Conservation (phyloP, 768 basidiomycete species). For the Pleurotus giganteus region DNA sequence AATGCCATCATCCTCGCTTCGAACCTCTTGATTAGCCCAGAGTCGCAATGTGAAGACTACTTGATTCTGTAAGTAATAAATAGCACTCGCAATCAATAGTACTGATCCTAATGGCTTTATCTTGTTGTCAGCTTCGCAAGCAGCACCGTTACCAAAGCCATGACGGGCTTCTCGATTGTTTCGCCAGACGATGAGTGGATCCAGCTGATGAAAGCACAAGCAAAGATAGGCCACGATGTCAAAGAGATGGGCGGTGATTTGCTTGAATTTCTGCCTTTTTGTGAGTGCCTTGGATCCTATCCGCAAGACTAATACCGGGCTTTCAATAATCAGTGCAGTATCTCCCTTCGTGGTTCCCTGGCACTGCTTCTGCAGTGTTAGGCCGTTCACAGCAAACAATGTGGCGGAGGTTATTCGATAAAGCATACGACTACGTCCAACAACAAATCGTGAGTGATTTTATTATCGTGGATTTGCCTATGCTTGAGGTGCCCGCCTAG, state of each 20-base stretch:
- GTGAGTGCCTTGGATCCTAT: constrained; percentile 18
- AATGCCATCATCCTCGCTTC: constrained; percentile 40
- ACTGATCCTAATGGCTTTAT: too few species aligned
- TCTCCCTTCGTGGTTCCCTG: constrained; percentile 50
- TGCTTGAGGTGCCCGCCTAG: too few species aligned
- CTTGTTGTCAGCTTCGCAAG: constrained; percentile 44
- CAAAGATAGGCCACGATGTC: background rate
- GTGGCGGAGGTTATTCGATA: too few species aligned
- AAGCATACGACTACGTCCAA: too few species aligned
- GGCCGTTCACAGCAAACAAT: too few species aligned
- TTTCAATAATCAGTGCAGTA: constrained; percentile 25
- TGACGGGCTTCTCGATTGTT: constrained; percentile 42
- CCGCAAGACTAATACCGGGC: background rate
- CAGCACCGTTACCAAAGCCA: constrained; percentile 44
- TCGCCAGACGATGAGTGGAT: constrained; percentile 35
- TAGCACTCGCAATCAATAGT: too few species aligned
- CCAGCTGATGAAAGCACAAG: background rate
- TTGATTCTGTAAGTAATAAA: too few species aligned
- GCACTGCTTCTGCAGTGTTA: constrained; percentile 24
- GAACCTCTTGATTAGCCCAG: constrained; percentile 34
- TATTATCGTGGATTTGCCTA: too few species aligned
- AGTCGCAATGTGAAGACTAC: constrained; percentile 5
- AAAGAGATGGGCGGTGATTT: constrained; percentile 36
- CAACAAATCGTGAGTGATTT: too few species aligned
- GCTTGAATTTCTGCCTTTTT: constrained; percentile 49